phyloP scores from a whole-genome alignment of 179 eudicot genomes.

The Camellia oleifera region DNA sequence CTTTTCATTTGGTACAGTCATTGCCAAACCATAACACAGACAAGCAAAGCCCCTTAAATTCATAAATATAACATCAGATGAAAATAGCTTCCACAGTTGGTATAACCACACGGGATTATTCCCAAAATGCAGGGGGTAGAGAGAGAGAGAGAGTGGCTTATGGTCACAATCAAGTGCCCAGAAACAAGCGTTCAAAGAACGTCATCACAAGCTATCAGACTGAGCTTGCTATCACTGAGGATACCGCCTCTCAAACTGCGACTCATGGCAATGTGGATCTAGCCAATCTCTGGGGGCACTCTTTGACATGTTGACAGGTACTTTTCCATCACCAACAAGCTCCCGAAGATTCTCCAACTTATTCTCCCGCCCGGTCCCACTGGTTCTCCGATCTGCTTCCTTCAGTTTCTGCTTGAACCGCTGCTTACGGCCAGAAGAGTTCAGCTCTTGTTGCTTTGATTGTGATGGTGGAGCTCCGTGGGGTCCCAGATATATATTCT shows the following conservation, averaged over 20 bases:
- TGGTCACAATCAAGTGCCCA: not conserved
- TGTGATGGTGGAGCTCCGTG: constrained; percentile 89
- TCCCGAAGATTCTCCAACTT: constrained; percentile 75
- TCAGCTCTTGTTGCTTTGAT: constrained; percentile 66
- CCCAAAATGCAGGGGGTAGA: not conserved
- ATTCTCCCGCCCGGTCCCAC: constrained; percentile 70
- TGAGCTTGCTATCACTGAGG: constrained; percentile 22
- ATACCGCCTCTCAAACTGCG: constrained; percentile 53
- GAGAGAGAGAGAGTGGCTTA: no score
- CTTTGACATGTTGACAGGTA: constrained; percentile 38
- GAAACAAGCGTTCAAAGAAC: not conserved
- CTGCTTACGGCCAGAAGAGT: constrained; percentile 64
- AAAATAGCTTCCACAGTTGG: not conserved
- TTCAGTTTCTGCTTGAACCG: constrained; percentile 83
- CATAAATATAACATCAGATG: constrained; percentile 1
- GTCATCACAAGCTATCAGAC: not conserved
- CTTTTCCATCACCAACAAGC: constrained; percentile 59
- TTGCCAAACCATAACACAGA: no score
- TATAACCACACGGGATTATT: constrained; percentile 16
- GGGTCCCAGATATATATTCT: constrained; percentile 84
- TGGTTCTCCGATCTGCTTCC: constrained; percentile 66
- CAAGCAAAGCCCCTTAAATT: not conserved
- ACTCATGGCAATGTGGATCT: constrained; percentile 88
- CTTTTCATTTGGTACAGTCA: no score
- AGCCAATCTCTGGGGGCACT: constrained; percentile 81